Evolutionary conservation across 441 rosid species (phyloP).

Genomic region (Pelargonium cotyledonis): DNA sequence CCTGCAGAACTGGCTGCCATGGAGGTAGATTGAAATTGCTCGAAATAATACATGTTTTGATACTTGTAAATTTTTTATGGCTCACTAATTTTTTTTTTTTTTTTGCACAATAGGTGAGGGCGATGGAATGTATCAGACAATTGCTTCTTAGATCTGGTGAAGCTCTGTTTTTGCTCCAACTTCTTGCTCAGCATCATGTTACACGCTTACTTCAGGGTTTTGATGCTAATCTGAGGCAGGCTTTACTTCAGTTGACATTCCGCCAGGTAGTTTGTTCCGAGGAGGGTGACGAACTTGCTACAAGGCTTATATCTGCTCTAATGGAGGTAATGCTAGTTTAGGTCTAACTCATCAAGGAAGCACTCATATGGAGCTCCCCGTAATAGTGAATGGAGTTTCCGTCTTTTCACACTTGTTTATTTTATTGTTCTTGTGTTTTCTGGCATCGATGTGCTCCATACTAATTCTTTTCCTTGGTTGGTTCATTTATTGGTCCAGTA

Average conservation of each 20-base stretch:
- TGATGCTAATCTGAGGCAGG: slow-evolving; percentile 55
- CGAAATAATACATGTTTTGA: slow-evolving; percentile 13
- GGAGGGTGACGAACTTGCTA: slow-evolving; percentile 87
- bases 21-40: slow-evolving; percentile 53
- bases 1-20: slow-evolving; percentile 90
- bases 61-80: slow-evolving; percentile 15
- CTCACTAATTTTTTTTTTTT: not conserved
- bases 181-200: slow-evolving; percentile 81
- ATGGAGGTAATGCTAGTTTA: slow-evolving; percentile 63
- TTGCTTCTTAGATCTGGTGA: slow-evolving; percentile 95
- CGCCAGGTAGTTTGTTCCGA: slow-evolving; percentile 90
- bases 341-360: slow-evolving; percentile 3
- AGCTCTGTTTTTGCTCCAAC: slow-evolving; percentile 86
- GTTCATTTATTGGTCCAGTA: slow-evolving; percentile 43
- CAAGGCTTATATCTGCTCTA: slow-evolving; percentile 72
- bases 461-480: slow-evolving; percentile 18
- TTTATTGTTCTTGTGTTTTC: slow-evolving; percentile 10
- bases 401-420: slow-evolving; percentile 3
- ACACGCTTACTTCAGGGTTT: slow-evolving; percentile 78
- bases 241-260: slow-evolving; percentile 74
- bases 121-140: slow-evolving; percentile 95
- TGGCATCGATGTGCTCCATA: slow-evolving; percentile 14
- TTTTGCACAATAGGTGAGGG: slow-evolving; percentile 60
- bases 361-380: slow-evolving; percentile 11
- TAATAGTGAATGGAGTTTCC: not conserved